These are phyloP conservation scores for Acacia crassicarpa DNA, from an alignment of 306 rosid species.

Conservation along the genomic window DNA sequence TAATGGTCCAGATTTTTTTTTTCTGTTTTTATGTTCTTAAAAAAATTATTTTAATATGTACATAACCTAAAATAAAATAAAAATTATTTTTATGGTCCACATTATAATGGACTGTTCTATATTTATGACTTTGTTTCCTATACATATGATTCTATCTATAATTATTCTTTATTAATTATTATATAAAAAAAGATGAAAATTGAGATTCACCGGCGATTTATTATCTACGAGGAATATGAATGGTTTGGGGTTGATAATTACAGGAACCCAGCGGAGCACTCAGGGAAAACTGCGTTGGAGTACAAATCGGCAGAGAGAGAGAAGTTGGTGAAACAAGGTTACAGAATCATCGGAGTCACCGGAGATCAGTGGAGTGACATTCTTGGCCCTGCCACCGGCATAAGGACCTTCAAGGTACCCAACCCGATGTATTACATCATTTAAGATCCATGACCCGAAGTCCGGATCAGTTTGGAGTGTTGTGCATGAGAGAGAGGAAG, in stretches of 20 bases:
- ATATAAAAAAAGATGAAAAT: too few species aligned
- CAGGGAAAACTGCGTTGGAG: constrained; percentile 1
- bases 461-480: not conserved
- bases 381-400: constrained; percentile 25
- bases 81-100: too few species aligned
- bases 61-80: too few species aligned
- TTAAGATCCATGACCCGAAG: not conserved
- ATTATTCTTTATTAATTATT: too few species aligned
- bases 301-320: constrained; percentile 42
- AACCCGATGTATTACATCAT: constrained; percentile 43
- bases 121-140: too few species aligned
- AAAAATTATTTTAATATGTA: too few species aligned
- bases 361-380: constrained; percentile 60
- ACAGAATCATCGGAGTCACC: constrained; percentile 40
- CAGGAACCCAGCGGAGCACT: constrained; percentile 19
- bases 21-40: too few species aligned
- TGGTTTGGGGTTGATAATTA: not conserved
- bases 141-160: too few species aligned
- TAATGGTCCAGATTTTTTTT: too few species aligned
- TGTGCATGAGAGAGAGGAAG: not conserved
- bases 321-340: constrained; percentile 35
- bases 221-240: too few species aligned
- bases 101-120: too few species aligned
- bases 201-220: too few species aligned
- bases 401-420: constrained; percentile 51